Evolutionary conservation across 306 rosid species (phyloP), one percentile per base, ranked within the genome.

Genomic region (Boehmeria nivea): DNA sequence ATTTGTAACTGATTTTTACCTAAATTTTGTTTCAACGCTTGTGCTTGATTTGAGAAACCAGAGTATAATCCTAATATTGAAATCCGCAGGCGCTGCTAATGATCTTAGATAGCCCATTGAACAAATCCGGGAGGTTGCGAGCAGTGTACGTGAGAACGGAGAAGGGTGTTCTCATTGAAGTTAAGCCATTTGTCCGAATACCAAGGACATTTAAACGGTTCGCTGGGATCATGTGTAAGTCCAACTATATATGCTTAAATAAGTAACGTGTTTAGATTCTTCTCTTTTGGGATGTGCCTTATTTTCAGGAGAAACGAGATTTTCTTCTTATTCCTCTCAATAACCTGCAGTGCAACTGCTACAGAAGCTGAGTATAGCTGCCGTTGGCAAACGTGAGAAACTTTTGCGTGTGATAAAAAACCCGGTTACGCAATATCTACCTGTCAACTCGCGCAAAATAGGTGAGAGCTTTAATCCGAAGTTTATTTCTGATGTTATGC

Each of bases 131-230:
- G 58, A 90, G 81, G 76, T 66, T 90, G 86, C 69, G 62, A 47
- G 72, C 70, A 27, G 88, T 90, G 22, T 90, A 90, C 65, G 81
- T 90, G 52, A 83, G 70, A 73, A 90, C 97, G 8, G 95, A 82
- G 37, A 79, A 76, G 59, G 94, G 94, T 31, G 73, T 73, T 54
- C 94, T 86, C 19, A 75, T 90, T 54, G 95, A 90, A 81, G 79
- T 90, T 60, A 90, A 83, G 43, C 90, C 88, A 14, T 47, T 60
- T 64, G 94, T 79, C 60, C 95, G 94, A 17, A 71, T 86, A 48
- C 97, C 97, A 4, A 80, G 97, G 64, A 90, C 97, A 19, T 87
- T 86, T 74, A 86, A 82, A 72, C 85, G 97, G 22, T 90, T 90
- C 31, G 23, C 76, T 16, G 95, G 94, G 52, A 63, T 90, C 66